Evolutionary conservation across 768 basidiomycete species (phyloP).

Genomic region (Royoungia palumana): DNA sequence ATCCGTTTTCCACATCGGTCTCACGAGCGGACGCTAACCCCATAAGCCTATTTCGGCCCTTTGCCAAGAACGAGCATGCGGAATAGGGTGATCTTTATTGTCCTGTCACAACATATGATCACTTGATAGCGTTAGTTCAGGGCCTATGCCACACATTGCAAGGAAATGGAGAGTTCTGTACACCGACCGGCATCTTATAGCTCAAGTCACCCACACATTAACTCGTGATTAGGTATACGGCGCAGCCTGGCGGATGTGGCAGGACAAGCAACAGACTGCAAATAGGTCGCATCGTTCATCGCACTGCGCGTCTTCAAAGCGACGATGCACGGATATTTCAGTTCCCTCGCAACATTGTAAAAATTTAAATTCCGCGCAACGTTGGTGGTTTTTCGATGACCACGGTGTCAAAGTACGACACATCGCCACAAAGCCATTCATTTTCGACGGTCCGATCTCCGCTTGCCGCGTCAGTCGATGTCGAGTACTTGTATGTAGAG

Average conservation of each 20-base stretch:
- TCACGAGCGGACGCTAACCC: neutral
- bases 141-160: neutral
- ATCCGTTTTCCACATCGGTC: conserved; percentile 7
- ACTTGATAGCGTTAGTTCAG: conserved; percentile 8
- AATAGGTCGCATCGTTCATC: no score
- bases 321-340: no score
- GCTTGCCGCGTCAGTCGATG: neutral
- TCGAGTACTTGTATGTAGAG: no score
- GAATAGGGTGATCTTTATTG: neutral
- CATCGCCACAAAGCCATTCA: no score
- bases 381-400: no score
- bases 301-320: no score
- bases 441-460: neutral
- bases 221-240: neutral
- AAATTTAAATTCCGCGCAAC: no score
- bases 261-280: neutral
- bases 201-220: neutral
- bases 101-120: conserved; percentile 5
- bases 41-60: neutral
- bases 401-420: no score
- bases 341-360: no score
- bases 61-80: neutral
- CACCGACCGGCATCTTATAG: neutral
- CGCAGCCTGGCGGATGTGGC: neutral
- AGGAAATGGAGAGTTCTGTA: neutral